Evolutionary conservation across 768 basidiomycete genomes (phyloP).

Genomic region (Pulveroboletus sp.): DNA sequence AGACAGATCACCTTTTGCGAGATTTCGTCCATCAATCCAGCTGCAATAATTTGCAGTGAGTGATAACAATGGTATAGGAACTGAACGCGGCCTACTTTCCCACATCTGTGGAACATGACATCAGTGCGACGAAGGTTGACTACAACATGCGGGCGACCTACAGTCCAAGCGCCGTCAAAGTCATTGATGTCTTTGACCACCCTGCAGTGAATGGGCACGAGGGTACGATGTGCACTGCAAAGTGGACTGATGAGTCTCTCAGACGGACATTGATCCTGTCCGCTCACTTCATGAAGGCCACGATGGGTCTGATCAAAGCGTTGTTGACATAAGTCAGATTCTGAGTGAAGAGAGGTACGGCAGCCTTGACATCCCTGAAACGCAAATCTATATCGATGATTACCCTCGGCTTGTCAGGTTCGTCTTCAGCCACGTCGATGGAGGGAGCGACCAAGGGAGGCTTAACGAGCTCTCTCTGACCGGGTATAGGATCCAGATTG

Average conservation of each 20-base stretch:
- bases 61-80: background rate
- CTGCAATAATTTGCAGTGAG: conserved; percentile 37
- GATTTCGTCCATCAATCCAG: conserved; percentile 88
- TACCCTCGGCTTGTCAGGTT: conserved; percentile 42
- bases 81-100: conserved; percentile 61
- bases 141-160: conserved; percentile 37
- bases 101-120: conserved; percentile 58
- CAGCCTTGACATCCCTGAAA: conserved; percentile 93
- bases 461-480: conserved; percentile 80
- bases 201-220: conserved; percentile 90
- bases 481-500: conserved; percentile 67
- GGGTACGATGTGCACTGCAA: conserved; percentile 80
- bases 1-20: conserved; percentile 60
- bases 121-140: background rate
- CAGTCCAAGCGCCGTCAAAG: conserved; percentile 97
- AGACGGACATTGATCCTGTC: background rate
- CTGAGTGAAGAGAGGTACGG: conserved; percentile 84
- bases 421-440: conserved; percentile 29
- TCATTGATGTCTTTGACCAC: conserved; percentile 79
- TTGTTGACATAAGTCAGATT: conserved; percentile 90
- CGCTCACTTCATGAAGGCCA: conserved; percentile 95
- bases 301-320: conserved; percentile 91
- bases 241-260: conserved; percentile 3
- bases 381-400: conserved; percentile 90
- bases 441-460: conserved; percentile 77